Evolutionary conservation across 2,329 filamentous ascomycete species (phyloP).

Genomic region (Pleurostoma richardsiae): DNA sequence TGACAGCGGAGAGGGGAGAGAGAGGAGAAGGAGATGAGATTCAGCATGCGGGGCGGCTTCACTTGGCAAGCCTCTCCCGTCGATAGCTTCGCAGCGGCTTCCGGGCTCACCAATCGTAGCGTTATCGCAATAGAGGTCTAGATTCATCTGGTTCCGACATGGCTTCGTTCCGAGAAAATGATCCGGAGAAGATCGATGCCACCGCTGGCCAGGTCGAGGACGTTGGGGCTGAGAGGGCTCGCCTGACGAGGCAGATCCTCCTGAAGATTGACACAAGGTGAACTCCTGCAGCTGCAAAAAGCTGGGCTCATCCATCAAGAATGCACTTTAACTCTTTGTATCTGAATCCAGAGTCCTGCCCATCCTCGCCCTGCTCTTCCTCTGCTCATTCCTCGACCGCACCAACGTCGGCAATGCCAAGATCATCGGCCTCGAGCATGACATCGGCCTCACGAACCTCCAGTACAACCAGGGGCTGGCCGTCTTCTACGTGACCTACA

Average conservation of each 20-base stretch:
- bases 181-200: conserved; percentile 8
- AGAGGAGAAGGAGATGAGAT: too few species aligned
- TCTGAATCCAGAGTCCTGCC: conserved; percentile 47
- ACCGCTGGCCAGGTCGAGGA: conserved; percentile 13
- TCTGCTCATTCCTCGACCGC: conserved; percentile 61
- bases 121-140: too few species aligned
- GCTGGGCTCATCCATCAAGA: too few species aligned
- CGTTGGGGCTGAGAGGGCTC: conserved; percentile 7
- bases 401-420: conserved; percentile 72
- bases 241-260: conserved; percentile 16
- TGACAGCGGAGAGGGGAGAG: too few species aligned
- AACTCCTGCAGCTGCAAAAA: not conserved
- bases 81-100: too few species aligned
- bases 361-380: conserved; percentile 57
- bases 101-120: too few species aligned
- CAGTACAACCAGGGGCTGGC: conserved; percentile 62
- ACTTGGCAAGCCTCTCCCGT: too few species aligned
- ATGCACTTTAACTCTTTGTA: too few species aligned
- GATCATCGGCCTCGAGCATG: conserved; percentile 55
- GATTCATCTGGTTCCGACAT: not conserved
- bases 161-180: conserved; percentile 1
- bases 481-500: conserved; percentile 62
- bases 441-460: conserved; percentile 51
- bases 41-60: too few species aligned
- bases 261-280: conserved; percentile 22